Conservation (phyloP, 148 eudicot species). For the Camellia granthamiana region DNA sequence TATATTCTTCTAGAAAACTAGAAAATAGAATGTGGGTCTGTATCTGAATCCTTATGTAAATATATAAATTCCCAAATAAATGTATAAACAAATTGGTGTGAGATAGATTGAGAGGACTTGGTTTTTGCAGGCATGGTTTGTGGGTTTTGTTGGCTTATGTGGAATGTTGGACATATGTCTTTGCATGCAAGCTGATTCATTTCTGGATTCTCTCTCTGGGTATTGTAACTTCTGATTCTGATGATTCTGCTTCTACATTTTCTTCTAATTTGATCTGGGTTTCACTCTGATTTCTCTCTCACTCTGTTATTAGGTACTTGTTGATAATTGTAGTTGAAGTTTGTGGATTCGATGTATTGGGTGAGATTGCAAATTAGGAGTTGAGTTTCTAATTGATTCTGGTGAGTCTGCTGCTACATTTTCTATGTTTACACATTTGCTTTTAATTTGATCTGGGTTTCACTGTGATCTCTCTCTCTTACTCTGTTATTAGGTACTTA, state of each 20-base stretch:
- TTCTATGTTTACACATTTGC: no score
- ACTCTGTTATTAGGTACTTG: neutral
- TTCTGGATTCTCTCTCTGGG: neutral
- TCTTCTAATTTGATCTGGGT: constrained; percentile 20
- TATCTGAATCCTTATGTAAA: constrained; percentile 7
- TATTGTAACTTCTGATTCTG: constrained; percentile 17
- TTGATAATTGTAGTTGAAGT: neutral
- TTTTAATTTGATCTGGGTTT: no score
- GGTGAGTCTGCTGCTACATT: no score
- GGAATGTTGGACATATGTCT: constrained; percentile 18
- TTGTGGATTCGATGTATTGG: no score
- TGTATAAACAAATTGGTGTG: constrained; percentile 9
- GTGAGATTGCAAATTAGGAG: no score
- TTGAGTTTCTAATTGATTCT: no score
- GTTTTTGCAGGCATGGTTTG: constrained; percentile 30
- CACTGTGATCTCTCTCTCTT: no score
- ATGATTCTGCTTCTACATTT: constrained; percentile 10
- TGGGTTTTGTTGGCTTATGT: constrained; percentile 30
- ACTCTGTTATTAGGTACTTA: neutral
- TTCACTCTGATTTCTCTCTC: neutral
- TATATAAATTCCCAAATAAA: neutral
- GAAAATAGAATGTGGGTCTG: constrained; percentile 22
- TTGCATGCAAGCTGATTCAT: constrained; percentile 30
- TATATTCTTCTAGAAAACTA: constrained; percentile 10
- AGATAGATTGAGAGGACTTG: constrained; percentile 15